Evolutionary conservation across 176 grass and related monocot species (phyloP), one percentile per base, ranked within the genome.

Genomic region (Calamus simplicifolius): DNA sequence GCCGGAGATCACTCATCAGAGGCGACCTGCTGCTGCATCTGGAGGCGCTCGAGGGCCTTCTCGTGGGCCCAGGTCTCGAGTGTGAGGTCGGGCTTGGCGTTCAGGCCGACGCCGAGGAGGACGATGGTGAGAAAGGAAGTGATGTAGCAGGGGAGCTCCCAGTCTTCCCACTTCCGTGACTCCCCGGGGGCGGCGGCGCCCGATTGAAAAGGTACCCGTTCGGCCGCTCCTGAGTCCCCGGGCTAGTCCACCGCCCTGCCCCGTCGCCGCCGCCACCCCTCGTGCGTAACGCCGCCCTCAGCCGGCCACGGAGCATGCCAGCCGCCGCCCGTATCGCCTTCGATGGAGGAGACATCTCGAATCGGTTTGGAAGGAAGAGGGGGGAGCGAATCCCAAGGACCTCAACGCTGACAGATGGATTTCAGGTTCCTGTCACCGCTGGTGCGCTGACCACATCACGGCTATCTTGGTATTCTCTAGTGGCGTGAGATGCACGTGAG

Each of bases 1-100:
- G 17, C 70, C 2, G 43, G 30, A 13, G 54, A 68, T 84, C 72
- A 95, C 80, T 72, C 74, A 16, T 68, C 75, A 19, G 76, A 65
- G 6, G 56, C 74, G 5, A 60, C 53, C 53, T 56, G 19, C 53
- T 56, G 53, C 53, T 56, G 53, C 19, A 23, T 18, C 53, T 56
- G 53, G 53, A 56, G 53, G 5, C 53, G 53, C 53, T 56, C 53
- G 53, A 56, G 53, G 23, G 53, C 53, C 19, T 56, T 56, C 19
- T 56, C 18, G 13, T 56, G 53, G 19, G 53, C 53, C 53, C 53
- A 56, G 19, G 53, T 56, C 53, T 56, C 53, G 6, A 56, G 53
- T 5, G 53, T 56, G 18, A 56, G 53, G 13, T 56, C 53, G 19
- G 53, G 53, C 53, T 56, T 56, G 19, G 53, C 53, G 53, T 56